phyloP scores from a whole-genome alignment of 129 eudicot species.

The Tagetes erecta region DNA sequence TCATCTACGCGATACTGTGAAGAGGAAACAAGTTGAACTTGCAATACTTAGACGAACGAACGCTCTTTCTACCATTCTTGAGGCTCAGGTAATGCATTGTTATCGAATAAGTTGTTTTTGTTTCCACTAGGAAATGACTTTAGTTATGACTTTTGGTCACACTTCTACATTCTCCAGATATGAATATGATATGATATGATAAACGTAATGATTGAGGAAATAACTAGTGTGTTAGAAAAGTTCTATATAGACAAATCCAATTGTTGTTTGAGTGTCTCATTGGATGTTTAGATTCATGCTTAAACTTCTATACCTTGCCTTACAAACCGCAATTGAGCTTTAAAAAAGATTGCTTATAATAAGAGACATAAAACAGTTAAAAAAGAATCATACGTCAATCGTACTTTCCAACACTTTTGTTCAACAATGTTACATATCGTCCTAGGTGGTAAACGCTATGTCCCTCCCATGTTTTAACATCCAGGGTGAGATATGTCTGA shows the following conservation, averaged over 20 bases:
- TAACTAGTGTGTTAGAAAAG: background rate
- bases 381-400: background rate
- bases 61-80: constrained; percentile 57
- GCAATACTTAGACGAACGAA: constrained; percentile 36
- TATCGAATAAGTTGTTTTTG: background rate
- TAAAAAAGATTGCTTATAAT: no score
- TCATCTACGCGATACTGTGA: constrained; percentile 55
- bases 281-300: background rate
- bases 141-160: constrained; percentile 10
- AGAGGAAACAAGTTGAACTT: constrained; percentile 55
- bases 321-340: background rate
- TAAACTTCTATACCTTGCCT: background rate
- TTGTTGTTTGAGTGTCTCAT: background rate
- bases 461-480: background rate
- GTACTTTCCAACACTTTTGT: no score
- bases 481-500: background rate
- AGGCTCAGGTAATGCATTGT: constrained; percentile 57
- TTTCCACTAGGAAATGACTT: background rate
- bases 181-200: background rate
- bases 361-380: no score
- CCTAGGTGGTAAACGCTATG: background rate
- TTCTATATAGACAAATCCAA: background rate
- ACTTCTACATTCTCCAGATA: background rate
- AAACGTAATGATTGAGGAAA: background rate
- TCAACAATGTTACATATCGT: no score